phyloP scores from a whole-genome alignment of 345 rosid genomes.

The Gossypium raimondii region DNA sequence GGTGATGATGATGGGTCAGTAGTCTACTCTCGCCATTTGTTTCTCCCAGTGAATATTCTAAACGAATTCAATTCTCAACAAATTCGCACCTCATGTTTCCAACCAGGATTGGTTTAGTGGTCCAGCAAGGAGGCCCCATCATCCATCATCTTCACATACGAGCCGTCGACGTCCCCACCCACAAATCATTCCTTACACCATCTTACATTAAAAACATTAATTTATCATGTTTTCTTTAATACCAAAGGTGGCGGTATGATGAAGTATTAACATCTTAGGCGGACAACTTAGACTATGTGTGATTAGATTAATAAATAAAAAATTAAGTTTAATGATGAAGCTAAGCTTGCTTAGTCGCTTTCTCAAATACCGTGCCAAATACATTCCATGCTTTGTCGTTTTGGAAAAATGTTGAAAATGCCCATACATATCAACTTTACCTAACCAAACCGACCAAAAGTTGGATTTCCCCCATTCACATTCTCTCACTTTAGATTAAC shows the following conservation, averaged over 20 bases:
- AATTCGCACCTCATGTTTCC: background rate
- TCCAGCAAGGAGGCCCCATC: background rate
- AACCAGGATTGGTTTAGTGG: constrained; percentile 8
- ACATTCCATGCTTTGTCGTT: constrained; percentile 24
- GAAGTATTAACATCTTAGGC: constrained; percentile 6
- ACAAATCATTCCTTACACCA: background rate
- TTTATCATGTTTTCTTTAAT: background rate
- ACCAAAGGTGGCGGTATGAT: background rate
- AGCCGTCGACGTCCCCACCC: background rate
- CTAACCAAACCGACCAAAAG: constrained; percentile 37
- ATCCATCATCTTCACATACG: background rate
- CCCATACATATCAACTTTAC: constrained; percentile 25
- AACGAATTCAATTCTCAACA: background rate
- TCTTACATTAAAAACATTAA: background rate
- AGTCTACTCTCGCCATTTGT: background rate
- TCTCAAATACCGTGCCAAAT: constrained; percentile 1
- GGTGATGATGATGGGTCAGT: background rate
- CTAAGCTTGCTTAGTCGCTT: constrained; percentile 11
- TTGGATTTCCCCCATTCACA: constrained; percentile 16
- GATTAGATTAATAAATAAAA: background rate
- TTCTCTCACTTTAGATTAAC: constrained; percentile 2
- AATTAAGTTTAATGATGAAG: constrained; percentile 9
- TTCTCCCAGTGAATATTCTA: background rate
- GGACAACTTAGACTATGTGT: constrained; percentile 18
- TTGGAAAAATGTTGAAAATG: constrained; percentile 22